A percentile compares a stretch with the other conserved stretches of the same genome.
Evolutionary conservation across 371 early-diverging fungal genomes (phyloP).

Genomic region (Rhizomucor pusillus): DNA sequence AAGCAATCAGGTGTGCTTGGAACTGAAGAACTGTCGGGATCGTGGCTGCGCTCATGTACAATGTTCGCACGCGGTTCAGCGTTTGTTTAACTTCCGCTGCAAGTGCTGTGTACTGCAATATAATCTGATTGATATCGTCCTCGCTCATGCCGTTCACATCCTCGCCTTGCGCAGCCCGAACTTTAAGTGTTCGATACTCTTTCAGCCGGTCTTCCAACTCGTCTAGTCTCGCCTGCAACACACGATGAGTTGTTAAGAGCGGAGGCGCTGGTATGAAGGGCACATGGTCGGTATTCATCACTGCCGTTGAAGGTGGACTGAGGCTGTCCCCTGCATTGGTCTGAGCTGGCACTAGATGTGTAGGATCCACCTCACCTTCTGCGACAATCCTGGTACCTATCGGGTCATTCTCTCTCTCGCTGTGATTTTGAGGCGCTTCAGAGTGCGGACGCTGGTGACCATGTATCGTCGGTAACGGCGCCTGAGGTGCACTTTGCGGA

Average conservation of each 20-base stretch:
- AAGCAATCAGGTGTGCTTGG: constrained; percentile 67
- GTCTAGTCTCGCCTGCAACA: constrained; percentile 36
- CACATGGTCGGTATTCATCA: constrained; percentile 32
- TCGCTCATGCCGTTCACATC: constrained; percentile 16
- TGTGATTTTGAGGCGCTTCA: too few relatives aligned
- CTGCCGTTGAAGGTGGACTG: constrained; percentile 24
- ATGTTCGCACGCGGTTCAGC: constrained; percentile 53
- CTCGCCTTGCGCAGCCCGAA: constrained; percentile 8
- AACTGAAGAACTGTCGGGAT: constrained; percentile 63
- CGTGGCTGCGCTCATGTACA: constrained; percentile 58
- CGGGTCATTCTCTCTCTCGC: background rate
- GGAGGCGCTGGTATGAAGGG: constrained; percentile 60
- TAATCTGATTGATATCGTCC: constrained; percentile 43
- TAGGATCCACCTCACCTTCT: constrained; percentile 46
- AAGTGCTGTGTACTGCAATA: constrained; percentile 38
- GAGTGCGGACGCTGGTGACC: too few relatives aligned
- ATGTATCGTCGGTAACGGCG: background rate
- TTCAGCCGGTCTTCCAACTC: constrained; percentile 36
- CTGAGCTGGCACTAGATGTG: constrained; percentile 47
- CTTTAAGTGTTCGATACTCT: constrained; percentile 23
- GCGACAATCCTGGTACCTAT: constrained; percentile 1
- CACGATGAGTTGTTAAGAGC: constrained; percentile 52
- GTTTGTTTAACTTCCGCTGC: constrained; percentile 51
- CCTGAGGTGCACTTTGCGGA: background rate
- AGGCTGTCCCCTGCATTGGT: constrained; percentile 47